Conservation (phyloP, 306 rosid species). For the Pyrus pyrifolia region DNA sequence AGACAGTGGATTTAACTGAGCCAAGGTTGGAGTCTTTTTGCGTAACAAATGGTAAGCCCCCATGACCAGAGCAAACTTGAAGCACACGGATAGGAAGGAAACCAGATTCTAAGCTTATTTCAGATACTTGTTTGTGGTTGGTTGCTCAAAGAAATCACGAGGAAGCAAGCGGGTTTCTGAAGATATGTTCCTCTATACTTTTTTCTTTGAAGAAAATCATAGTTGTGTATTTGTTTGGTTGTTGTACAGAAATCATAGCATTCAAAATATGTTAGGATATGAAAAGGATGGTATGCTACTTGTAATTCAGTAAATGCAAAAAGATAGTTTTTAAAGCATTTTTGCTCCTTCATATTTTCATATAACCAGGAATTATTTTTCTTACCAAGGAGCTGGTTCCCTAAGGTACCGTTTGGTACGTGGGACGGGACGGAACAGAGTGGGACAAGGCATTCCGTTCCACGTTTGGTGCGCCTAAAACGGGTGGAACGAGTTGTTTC, state of each 20-base stretch:
- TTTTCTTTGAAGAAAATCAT: constrained; percentile 7
- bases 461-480: too few relatives aligned
- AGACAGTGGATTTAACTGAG: constrained; percentile 71
- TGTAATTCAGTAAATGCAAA: not conserved
- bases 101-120: not conserved
- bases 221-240: not conserved
- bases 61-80: constrained; percentile 5
- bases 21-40: constrained; percentile 82
- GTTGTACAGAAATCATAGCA: constrained; percentile 35
- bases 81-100: not conserved
- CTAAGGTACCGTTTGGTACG: too few relatives aligned
- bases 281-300: not conserved
- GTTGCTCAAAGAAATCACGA: constrained; percentile 6
- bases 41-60: constrained; percentile 27
- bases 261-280: not conserved
- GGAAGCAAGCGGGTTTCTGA: constrained; percentile 15
- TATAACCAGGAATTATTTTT: not conserved
- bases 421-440: too few relatives aligned
- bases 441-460: too few relatives aligned
- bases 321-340: not conserved
- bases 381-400: not conserved
- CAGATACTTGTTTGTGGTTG: not conserved
- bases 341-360: not conserved
- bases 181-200: not conserved
- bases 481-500: too few relatives aligned